Percentiles rank a stretch among this genome's conserved stretches.
These are phyloP conservation scores for Linderina pennispora DNA, from an alignment of 192 early-diverging fungal species.

Conservation along the genomic window DNA sequence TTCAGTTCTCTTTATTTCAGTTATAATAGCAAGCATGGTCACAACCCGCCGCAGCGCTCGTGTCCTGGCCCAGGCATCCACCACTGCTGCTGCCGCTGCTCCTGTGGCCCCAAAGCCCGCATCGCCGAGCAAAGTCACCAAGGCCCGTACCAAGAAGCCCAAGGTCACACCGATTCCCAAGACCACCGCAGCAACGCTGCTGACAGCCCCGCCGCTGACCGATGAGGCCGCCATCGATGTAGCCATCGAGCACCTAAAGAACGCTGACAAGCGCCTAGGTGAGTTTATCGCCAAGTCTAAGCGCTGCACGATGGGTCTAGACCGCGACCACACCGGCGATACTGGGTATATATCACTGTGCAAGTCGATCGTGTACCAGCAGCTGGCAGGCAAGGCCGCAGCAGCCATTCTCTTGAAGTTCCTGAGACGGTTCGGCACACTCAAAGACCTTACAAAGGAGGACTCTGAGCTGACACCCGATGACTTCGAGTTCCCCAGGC, in stretches of 20 bases:
- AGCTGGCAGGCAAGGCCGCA: constrained; percentile 65
- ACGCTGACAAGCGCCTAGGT: constrained; percentile 41
- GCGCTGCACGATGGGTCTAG: constrained; percentile 18
- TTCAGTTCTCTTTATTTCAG: neutral
- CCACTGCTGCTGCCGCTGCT: neutral
- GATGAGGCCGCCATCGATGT: constrained; percentile 15
- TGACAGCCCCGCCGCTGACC: constrained; percentile 7
- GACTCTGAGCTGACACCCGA: neutral
- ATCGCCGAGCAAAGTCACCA: constrained; percentile 2
- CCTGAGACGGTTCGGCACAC: constrained; percentile 46
- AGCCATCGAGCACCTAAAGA: constrained; percentile 39
- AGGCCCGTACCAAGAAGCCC: constrained; percentile 1
- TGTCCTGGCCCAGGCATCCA: constrained; percentile 11
- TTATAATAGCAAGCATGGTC: neutral
- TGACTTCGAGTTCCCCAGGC: constrained; percentile 51
- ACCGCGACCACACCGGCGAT: constrained; percentile 17
- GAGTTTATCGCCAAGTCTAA: constrained; percentile 32
- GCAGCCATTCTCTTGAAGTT: constrained; percentile 53
- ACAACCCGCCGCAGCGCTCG: constrained; percentile 26
- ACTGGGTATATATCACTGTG: constrained; percentile 30
- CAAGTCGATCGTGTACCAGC: constrained; percentile 63
- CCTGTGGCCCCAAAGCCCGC: neutral
- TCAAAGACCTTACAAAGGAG: constrained; percentile 17
- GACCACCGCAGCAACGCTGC: neutral
- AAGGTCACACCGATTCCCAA: neutral